phyloP scores from a whole-genome alignment of 495 filamentous ascomycete genomes.

The Terfezia boudieri region DNA sequence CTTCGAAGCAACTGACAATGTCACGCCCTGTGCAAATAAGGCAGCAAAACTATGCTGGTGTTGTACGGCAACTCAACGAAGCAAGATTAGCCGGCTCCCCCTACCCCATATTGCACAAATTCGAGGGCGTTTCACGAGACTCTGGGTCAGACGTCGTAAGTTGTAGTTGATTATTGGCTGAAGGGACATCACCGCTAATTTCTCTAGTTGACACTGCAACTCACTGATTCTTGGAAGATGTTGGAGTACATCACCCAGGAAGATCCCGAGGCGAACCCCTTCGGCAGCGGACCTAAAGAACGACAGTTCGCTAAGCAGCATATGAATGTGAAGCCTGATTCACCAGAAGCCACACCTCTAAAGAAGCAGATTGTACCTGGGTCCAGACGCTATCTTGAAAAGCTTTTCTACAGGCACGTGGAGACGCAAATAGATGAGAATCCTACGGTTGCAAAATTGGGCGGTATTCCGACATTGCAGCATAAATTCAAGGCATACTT shows the following conservation, averaged over 20 bases:
- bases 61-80: constrained; percentile 14
- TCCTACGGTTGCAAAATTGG: constrained; percentile 69
- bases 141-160: constrained; percentile 17
- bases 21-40: constrained; percentile 14
- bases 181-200: background rate
- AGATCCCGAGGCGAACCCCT: constrained; percentile 12
- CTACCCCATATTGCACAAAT: constrained; percentile 14
- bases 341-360: constrained; percentile 10
- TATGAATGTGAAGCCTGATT: constrained; percentile 4
- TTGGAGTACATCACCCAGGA: constrained; percentile 12
- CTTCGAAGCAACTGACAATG: constrained; percentile 12
- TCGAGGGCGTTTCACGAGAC: constrained; percentile 14
- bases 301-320: constrained; percentile 7
- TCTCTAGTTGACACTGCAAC: constrained; percentile 16
- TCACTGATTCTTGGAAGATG: constrained; percentile 18
- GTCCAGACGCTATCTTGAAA: constrained; percentile 15
- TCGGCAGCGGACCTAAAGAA: constrained; percentile 10
- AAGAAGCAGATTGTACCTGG: constrained; percentile 17
- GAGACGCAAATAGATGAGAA: constrained; percentile 56
- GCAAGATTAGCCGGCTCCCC: constrained; percentile 9
- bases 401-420: constrained; percentile 39
- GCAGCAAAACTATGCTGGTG: constrained; percentile 12
- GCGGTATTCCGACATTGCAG: constrained; percentile 63
- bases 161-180: background rate
- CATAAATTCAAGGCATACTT: constrained; percentile 88